A percentile compares a stretch with the other conserved stretches of the same genome.
These are phyloP conservation scores for Draba incana DNA, from an alignment of 345 rosid genomes.

Conservation along the genomic window DNA sequence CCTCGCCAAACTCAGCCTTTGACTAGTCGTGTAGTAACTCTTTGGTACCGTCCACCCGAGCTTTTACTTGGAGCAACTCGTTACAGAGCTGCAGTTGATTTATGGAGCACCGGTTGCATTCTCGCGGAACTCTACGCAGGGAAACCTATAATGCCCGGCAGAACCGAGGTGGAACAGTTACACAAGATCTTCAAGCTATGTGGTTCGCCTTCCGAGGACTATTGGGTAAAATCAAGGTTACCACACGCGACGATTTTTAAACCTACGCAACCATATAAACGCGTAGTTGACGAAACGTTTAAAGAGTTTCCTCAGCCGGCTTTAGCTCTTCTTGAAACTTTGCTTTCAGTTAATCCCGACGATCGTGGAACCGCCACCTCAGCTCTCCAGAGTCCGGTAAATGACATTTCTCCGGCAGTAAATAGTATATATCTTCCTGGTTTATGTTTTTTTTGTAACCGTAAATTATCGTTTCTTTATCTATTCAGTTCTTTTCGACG, in stretches of 20 bases:
- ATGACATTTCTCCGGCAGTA: conserved; percentile 29
- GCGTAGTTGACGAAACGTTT: conserved; percentile 87
- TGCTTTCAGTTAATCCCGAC: conserved; percentile 86
- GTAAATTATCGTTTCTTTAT: conserved; percentile 15
- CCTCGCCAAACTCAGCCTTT: conserved; percentile 72
- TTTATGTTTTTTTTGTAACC: background rate
- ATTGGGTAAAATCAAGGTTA: conserved; percentile 92
- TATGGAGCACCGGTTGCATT: conserved; percentile 98
- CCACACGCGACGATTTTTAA: conserved; percentile 98
- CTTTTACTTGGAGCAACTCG: conserved; percentile 93
- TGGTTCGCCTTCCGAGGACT: conserved; percentile 95
- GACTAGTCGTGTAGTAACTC: conserved; percentile 97
- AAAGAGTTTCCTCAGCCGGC: conserved; percentile 92
- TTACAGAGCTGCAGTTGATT: conserved; percentile 88
- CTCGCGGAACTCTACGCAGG: conserved; percentile 95
- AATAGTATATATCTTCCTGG: background rate
- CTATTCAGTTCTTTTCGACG: conserved; percentile 69
- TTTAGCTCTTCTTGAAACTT: conserved; percentile 80
- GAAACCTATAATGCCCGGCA: conserved; percentile 99
- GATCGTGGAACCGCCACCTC: conserved; percentile 87
- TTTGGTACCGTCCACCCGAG: conserved; percentile 99
- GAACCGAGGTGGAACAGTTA: conserved; percentile 99
- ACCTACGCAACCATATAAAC: conserved; percentile 95
- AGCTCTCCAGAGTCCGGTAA: conserved; percentile 86
- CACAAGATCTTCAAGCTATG: conserved; percentile 98